A percentile compares a stretch with the other conserved stretches of the same genome.
Evolutionary conservation across 2,329 filamentous ascomycete species (phyloP).

Genomic region (Amylocarpus encephaloides): DNA sequence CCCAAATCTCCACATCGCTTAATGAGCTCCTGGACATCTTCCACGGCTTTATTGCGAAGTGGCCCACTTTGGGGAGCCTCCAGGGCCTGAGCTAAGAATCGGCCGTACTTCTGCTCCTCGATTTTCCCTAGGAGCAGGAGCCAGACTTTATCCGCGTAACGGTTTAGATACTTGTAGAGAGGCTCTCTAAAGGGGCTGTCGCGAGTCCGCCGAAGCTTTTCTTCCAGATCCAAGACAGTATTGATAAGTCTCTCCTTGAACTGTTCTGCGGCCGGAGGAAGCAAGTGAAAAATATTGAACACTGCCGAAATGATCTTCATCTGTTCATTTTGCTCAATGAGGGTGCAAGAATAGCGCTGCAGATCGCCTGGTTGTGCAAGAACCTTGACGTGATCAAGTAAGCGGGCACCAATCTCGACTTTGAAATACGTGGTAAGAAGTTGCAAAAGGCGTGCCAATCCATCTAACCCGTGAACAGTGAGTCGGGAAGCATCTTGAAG

Average conservation of each 20-base stretch:
- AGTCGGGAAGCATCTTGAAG: constrained; percentile 89
- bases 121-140: constrained; percentile 70
- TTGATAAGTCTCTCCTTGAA: constrained; percentile 90
- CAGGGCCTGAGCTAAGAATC: constrained; percentile 85
- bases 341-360: constrained; percentile 87
- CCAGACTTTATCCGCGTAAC: constrained; percentile 87
- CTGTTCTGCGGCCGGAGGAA: constrained; percentile 80
- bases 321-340: constrained; percentile 84
- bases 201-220: constrained; percentile 76
- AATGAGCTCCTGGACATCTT: constrained; percentile 67
- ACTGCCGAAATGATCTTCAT: constrained; percentile 96
- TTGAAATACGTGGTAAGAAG: constrained; percentile 98
- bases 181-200: constrained; percentile 88
- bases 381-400: constrained; percentile 90
- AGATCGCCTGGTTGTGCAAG: constrained; percentile 76
- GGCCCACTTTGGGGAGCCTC: constrained; percentile 66
- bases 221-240: constrained; percentile 82
- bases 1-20: constrained; percentile 58
- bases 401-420: constrained; percentile 85
- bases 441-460: constrained; percentile 80
- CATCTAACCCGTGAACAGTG: constrained; percentile 83
- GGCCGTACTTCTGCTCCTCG: constrained; percentile 79
- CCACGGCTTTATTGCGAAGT: constrained; percentile 67
- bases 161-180: constrained; percentile 86
- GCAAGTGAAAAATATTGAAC: constrained; percentile 93